Evolutionary conservation across 2,329 filamentous ascomycete genomes (phyloP).

Genomic region (Sordariomycetes sp.): DNA sequence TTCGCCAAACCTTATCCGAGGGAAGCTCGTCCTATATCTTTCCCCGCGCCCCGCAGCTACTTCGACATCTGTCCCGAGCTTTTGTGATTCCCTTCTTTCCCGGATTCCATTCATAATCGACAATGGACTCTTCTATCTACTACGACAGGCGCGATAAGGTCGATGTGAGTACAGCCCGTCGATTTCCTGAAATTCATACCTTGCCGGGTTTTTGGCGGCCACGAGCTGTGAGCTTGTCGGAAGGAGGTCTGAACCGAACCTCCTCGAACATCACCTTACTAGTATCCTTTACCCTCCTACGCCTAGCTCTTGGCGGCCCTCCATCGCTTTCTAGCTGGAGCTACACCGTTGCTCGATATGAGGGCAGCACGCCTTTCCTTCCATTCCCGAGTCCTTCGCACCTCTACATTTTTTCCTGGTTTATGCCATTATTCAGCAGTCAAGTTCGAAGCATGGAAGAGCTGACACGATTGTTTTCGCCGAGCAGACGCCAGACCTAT

Average conservation of each 20-base stretch:
- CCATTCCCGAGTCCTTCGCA: too few species aligned
- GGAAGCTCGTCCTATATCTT: background rate
- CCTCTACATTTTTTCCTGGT: too few species aligned
- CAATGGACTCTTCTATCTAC: constrained; percentile 1
- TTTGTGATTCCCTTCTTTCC: background rate
- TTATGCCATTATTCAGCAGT: too few species aligned
- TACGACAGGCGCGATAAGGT: constrained; percentile 4
- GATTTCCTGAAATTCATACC: background rate
- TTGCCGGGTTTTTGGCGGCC: background rate
- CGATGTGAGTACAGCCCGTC: background rate
- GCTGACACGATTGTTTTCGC: background rate
- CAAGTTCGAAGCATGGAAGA: background rate
- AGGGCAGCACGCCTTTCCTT: too few species aligned
- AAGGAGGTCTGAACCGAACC: background rate
- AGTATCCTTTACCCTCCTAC: too few species aligned
- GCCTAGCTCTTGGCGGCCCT: too few species aligned
- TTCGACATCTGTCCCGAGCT: background rate
- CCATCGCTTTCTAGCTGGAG: too few species aligned
- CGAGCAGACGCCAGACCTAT: constrained; percentile 3
- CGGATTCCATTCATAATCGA: background rate
- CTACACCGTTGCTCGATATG: too few species aligned
- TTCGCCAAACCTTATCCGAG: too few species aligned
- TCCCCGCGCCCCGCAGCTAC: background rate
- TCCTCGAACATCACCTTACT: too few species aligned
- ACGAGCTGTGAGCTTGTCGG: background rate